A percentile compares a stretch with the other conserved stretches of the same genome.
phyloP scores from a whole-genome alignment of 2,329 filamentous ascomycete species.

The Pseudopyrenochaeta lycopersici region DNA sequence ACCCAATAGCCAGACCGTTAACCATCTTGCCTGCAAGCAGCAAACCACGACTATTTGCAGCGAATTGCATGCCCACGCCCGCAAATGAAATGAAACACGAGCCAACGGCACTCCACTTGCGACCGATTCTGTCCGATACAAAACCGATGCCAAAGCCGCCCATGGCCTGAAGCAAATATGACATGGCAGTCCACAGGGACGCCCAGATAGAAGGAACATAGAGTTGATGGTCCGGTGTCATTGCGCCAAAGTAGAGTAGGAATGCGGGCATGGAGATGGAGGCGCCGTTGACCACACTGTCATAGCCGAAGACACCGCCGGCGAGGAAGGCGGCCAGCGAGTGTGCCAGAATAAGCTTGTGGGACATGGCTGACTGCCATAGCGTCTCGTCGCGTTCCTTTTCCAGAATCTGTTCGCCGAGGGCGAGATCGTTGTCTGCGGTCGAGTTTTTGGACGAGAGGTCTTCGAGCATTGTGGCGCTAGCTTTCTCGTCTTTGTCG shows the following conservation, averaged over 20 bases:
- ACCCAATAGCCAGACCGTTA: conserved; percentile 12
- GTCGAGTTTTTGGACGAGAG: neutral
- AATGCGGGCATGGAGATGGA: conserved; percentile 14
- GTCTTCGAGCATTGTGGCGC: conserved; percentile 9
- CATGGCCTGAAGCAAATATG: conserved; percentile 13
- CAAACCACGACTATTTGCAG: conserved; percentile 7
- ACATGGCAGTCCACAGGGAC: conserved; percentile 16
- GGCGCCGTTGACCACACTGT: conserved; percentile 16
- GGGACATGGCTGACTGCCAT: conserved; percentile 9
- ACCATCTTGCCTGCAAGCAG: conserved; percentile 10
- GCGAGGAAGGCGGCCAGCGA: conserved; percentile 10
- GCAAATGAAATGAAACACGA: conserved; percentile 5
- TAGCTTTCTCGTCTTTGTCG: conserved; percentile 1
- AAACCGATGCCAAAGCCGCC: conserved; percentile 13
- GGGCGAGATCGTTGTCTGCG: conserved; percentile 4
- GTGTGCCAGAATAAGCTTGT: conserved; percentile 8
- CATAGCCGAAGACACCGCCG: conserved; percentile 14
- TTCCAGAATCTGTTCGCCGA: conserved; percentile 8
- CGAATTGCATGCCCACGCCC: conserved; percentile 10
- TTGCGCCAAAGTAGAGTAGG: conserved; percentile 11
- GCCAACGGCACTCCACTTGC: conserved; percentile 10
- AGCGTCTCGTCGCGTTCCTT: conserved; percentile 7
- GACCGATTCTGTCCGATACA: conserved; percentile 11
- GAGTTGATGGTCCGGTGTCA: conserved; percentile 2
- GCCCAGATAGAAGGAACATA: conserved; percentile 15